Evolutionary conservation across 108 stramenopile species (phyloP), one percentile per base, ranked within the genome.

Genomic region (Nitzschia inconspicua): DNA sequence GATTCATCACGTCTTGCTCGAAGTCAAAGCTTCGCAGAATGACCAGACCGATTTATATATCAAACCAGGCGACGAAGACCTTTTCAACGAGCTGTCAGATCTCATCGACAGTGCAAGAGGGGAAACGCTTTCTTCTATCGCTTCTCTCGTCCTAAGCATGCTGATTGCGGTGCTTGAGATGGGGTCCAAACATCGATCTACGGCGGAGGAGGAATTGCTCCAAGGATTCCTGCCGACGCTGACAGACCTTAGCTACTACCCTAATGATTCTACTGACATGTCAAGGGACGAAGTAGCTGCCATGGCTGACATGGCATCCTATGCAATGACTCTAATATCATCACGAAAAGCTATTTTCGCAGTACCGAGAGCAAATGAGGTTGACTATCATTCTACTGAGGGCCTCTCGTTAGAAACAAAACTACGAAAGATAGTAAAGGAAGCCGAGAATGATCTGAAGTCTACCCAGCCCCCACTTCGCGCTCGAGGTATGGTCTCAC

Each of bases 271-370:
- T 1, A n/a, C 35, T 47, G 35, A 22, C 26, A 47, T 44, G 14
- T 48, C 27, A 37, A 23, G 32, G 5, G 30, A 9, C 49, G 47
- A 42, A 50, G 4, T 3, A 27, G 70, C 70, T 42, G 57, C 52
- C 54, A 52, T 89, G 42, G 84, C 82, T 18, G 91, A 93, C 47
- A 82, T 89, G 80, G 79, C 91, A 19, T 83, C 82, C 20, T 85
- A 93, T 54, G 88, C 86, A 14, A 63, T 85, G 65, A 78, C 84
- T 41, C 59, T 93, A 11, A 75, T 93, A 31, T 81, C 71, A 8
- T 52, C 83, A 3, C 70, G 91, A 46, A 47, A 44, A 39, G 67
- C 53, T 8, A 31, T 10, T 42, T 4, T 24, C 5, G 11, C 36
- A 9, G 43, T 63, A 26, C 14, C n/a, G 24, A 31, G 19, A 32